Evolutionary conservation across 192 early-diverging fungal species (phyloP).

Genomic region (Linnemannia elongata): DNA sequence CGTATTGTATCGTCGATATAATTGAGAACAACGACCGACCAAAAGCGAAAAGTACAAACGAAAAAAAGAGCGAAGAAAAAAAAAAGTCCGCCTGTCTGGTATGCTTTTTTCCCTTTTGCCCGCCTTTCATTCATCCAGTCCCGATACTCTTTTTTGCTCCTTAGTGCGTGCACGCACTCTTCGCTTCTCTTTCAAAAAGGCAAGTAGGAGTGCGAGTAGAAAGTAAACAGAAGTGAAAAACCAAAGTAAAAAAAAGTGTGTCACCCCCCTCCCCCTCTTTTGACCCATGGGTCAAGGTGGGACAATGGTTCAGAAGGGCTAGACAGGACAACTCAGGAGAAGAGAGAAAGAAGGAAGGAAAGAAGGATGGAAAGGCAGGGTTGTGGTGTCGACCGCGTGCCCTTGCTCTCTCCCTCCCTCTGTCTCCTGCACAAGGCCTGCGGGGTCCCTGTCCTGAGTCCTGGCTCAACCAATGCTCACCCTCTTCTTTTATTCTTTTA

Average conservation of each 20-base stretch:
- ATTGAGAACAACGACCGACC: neutral
- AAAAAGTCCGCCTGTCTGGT: slow-evolving; percentile 4
- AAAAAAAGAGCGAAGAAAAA: neutral
- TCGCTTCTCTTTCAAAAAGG: neutral
- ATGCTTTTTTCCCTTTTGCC: slow-evolving; percentile 1
- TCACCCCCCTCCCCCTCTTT: neutral
- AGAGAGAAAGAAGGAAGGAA: neutral
- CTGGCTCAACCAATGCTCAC: slow-evolving; percentile 1
- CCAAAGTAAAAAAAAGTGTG: neutral
- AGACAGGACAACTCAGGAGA: neutral
- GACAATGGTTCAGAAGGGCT: neutral
- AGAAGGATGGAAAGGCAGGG: neutral
- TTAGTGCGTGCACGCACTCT: neutral
- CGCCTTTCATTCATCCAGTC: neutral
- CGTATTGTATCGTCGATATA: neutral
- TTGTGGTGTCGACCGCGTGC: slow-evolving; percentile 9
- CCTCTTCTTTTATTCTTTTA: neutral
- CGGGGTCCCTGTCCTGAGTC: slow-evolving; percentile 7
- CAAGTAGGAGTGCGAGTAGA: neutral
- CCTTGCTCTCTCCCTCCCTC: neutral
- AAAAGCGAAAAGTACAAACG: neutral
- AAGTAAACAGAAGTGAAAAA: neutral
- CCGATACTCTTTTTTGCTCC: neutral
- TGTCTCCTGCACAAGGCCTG: slow-evolving; percentile 4
- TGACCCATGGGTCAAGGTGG: neutral